Percentiles rank a stretch among this genome's conserved stretches.
These are phyloP conservation scores for Petunia hybrid DNA, from an alignment of 305 asterid species.

Conservation along the genomic window DNA sequence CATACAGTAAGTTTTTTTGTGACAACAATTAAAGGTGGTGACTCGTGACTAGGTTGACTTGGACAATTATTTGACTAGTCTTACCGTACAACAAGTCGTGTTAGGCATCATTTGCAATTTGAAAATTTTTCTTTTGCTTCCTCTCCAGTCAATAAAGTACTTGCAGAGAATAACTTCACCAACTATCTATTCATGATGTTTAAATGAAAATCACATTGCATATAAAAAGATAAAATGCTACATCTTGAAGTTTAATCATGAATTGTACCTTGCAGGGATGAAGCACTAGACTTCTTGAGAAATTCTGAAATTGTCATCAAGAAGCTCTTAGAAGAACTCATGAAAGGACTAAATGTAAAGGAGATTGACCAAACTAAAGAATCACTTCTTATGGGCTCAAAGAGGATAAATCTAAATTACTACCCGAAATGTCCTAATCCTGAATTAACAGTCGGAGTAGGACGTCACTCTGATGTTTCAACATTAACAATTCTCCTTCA, in stretches of 20 bases:
- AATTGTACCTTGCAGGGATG: constrained; percentile 21
- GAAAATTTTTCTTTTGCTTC: too few relatives aligned
- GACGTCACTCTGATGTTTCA: constrained; percentile 41
- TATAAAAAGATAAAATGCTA: background rate
- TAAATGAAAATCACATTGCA: too few relatives aligned
- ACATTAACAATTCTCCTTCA: constrained; percentile 39
- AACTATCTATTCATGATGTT: background rate
- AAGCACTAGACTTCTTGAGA: constrained; percentile 30
- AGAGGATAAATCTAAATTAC: constrained; percentile 32
- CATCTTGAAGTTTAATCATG: background rate
- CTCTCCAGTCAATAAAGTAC: background rate
- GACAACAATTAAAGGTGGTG: too few relatives aligned
- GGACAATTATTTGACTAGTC: background rate
- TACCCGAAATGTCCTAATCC: constrained; percentile 40
- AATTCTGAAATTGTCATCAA: constrained; percentile 9
- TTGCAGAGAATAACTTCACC: background rate
- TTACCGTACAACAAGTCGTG: background rate
- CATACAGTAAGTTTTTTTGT: background rate
- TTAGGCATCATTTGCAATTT: background rate
- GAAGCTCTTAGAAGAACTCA: constrained; percentile 25
- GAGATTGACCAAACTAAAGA: constrained; percentile 31
- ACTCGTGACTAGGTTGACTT: background rate
- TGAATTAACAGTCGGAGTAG: constrained; percentile 32
- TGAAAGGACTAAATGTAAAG: constrained; percentile 31
- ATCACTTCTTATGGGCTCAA: constrained; percentile 35